Evolutionary conservation across 139 green algal genomes (phyloP), one percentile per base, ranked within the genome.

Genomic region (Pycnococcus provasolii): DNA sequence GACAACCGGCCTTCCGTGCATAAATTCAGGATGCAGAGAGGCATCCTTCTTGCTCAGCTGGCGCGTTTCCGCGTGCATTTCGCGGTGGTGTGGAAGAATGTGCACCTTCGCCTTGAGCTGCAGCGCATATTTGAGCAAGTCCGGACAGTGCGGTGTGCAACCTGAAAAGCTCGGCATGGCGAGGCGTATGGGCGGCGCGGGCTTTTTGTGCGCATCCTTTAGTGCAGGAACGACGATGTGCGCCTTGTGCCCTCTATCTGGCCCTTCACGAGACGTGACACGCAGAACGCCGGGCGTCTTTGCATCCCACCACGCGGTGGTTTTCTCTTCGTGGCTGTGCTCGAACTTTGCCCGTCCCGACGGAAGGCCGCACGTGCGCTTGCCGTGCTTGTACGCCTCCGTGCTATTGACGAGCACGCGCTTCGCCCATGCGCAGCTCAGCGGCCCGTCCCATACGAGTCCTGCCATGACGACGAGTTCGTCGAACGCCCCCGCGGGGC

Each of bases 381-480:
- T 39, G 37, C 62, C 62, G 62, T 68, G 62, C 46, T 59, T 11
- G n/a, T 50, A 11, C 74, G 72, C 45, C 58, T 71, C 61, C 58
- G 68, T 44, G 60, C 68, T 73, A 50, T 73, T 62, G 7, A 76
- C 55, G 55, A 87, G 94, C 37, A 96, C 90, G 3, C 89, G 67
- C 0, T 83, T 86, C 6, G 90, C 90, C 90, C 90, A 96, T 3
- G 90, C 90, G 62, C 88, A 95, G 0, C 88, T 95, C 5, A 85
- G 90, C 5, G 90, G 90, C 1, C 83, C 76, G 72, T 96, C 90
- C 90, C 90, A 96, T 2, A 90, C 86, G 15, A 96, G 80, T 1
- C 90, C 90, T 1, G 82, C 83, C 57, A 96, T 71, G 0, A 79
- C 43, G 53, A 71, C 65, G 42, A 90, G 76, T 80, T 97, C 91